Conservation (phyloP, 768 basidiomycete species). For the Tricholoma saponaceum region DNA sequence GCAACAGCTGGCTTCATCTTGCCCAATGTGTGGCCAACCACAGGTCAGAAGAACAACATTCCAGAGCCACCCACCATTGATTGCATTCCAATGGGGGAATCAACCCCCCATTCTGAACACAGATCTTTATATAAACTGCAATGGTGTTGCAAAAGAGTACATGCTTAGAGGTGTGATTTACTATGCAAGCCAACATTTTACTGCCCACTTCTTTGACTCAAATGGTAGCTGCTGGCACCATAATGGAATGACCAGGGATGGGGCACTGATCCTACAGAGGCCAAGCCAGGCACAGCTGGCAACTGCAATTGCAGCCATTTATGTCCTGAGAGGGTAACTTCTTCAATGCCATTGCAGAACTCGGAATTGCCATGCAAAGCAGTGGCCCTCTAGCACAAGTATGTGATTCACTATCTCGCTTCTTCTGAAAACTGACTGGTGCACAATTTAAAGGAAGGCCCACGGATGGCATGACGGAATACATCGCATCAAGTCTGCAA, state of each 20-base stretch:
- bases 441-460: too few relatives aligned
- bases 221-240: too few relatives aligned
- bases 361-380: neutral
- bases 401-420: too few relatives aligned
- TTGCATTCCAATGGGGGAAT: neutral
- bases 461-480: too few relatives aligned
- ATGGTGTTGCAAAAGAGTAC: neutral
- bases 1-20: neutral
- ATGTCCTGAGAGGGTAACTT: neutral
- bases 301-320: neutral
- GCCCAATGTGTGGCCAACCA: neutral
- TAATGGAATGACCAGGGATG: too few relatives aligned
- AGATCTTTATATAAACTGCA: neutral
- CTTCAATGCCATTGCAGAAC: neutral
- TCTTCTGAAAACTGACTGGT: too few relatives aligned
- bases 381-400: neutral
- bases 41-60: neutral
- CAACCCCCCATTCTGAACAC: neutral
- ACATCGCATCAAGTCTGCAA: too few relatives aligned
- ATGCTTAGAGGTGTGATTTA: neutral
- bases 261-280: too few relatives aligned
- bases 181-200: neutral
- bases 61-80: neutral
- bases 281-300: too few relatives aligned
- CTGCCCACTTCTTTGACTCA: too few relatives aligned